Evolutionary conservation across 208 protist genomes (phyloP), one percentile per base, ranked within the genome.

Genomic region (Trypanosoma theileri): DNA sequence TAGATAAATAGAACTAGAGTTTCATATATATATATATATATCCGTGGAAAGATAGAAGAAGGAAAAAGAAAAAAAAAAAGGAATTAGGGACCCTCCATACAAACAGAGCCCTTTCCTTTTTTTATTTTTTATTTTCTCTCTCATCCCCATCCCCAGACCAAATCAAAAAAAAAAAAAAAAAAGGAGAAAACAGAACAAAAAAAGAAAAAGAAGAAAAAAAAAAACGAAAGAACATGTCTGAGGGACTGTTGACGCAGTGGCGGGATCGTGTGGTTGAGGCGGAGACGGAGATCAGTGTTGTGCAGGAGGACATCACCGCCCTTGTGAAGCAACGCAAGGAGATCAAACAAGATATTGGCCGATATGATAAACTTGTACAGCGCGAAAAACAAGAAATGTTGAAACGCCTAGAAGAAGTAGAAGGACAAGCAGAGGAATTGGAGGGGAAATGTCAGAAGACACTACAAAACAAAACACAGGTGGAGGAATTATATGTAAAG

Each of bases 361-460:
- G 77, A 59, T 80, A 84, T 51, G 75, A 84, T 40, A 81, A 85
- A 22, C 50, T 73, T 40, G 73, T 92, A 11, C 73, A 80, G 13
- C 50, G 62, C 1, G 89, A 95, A 65, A 91, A 89, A 76, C 74
- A 80, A 55, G 85, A 84, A 4, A 59, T 92, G 50, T 75, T 95
- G 0, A 51, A 50, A 4, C 71, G 70, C 3, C 77, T 95, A 7
- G 86, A 95, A 73, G 70, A 78, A 42, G 85, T 91, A 14, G 90
- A 93, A 75, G 77, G 60, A 19, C 69, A 89, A 73, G 83, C 83
- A 45, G 76, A 85, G 59, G 72, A 80, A 24, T 78, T 92, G 14
- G 74, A 73, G 26, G 77, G 73, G 50, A 64, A 69, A 22, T 92
- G 82, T 70, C 82, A 91, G 48, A 70, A 68, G 14, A 83, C 81